Percentiles rank a stretch among this genome's conserved stretches.
Evolutionary conservation across 768 basidiomycete genomes (phyloP).

Genomic region (Rhizopogon roseolus): DNA sequence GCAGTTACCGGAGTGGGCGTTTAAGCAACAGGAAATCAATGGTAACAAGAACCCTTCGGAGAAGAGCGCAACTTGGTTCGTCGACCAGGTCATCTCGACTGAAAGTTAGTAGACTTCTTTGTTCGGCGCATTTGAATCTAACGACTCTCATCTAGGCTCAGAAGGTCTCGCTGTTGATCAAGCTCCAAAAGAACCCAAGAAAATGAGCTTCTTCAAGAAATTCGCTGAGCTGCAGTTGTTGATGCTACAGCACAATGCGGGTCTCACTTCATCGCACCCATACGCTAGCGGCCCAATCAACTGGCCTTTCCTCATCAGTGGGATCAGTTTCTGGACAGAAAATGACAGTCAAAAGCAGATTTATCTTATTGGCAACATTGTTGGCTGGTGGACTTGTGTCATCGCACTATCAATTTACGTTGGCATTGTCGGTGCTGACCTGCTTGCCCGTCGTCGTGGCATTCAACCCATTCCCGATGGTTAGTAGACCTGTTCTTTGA

Average conservation of each 20-base stretch:
- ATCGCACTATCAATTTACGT: constrained; percentile 82
- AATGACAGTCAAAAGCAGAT: constrained; percentile 84
- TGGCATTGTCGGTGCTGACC: constrained; percentile 86
- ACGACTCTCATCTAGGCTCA: constrained; percentile 33
- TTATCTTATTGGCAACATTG: constrained; percentile 91
- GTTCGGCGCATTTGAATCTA: neutral
- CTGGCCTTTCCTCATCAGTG: constrained; percentile 95
- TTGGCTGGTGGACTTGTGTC: constrained; percentile 94
- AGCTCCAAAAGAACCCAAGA: constrained; percentile 67
- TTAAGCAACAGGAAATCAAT: constrained; percentile 96
- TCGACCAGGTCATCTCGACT: constrained; percentile 74
- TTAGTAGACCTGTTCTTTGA: constrained; percentile 37
- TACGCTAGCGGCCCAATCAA: constrained; percentile 95
- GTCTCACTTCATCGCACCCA: constrained; percentile 93
- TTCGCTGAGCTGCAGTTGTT: constrained; percentile 89
- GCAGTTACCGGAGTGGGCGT: constrained; percentile 93
- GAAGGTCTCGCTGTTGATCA: constrained; percentile 46
- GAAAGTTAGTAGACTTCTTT: constrained; percentile 50
- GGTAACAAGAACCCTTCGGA: constrained; percentile 91
- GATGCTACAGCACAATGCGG: constrained; percentile 99
- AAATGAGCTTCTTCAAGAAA: constrained; percentile 90
- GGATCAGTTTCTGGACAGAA: constrained; percentile 99
- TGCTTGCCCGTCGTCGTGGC: constrained; percentile 81
- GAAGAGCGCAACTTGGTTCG: constrained; percentile 82
- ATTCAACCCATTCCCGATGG: constrained; percentile 83